phyloP scores from a whole-genome alignment of 148 eudicot genomes.

The Chenopodium suecicum region DNA sequence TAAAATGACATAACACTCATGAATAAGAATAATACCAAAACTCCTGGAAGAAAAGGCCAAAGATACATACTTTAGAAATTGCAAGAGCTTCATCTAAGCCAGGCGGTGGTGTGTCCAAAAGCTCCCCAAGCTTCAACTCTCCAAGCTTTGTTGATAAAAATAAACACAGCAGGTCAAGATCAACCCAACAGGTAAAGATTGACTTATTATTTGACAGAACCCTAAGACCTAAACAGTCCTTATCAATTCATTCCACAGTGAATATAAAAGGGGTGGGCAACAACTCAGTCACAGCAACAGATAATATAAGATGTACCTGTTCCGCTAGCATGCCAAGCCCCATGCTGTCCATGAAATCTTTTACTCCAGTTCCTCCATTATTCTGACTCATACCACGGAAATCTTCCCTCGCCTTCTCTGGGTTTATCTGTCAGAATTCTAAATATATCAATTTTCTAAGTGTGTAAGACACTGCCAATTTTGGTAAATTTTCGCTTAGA shows the following conservation, averaged over 20 bases:
- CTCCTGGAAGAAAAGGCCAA: not conserved
- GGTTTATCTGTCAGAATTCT: constrained; percentile 67
- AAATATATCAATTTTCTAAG: constrained; percentile 25
- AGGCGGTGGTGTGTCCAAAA: constrained; percentile 96
- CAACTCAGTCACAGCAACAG: constrained; percentile 1
- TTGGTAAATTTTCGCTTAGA: not conserved
- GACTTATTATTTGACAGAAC: not conserved
- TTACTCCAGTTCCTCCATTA: constrained; percentile 76
- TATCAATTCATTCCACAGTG: not conserved
- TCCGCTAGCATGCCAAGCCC: constrained; percentile 89
- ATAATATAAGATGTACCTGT: constrained; percentile 48
- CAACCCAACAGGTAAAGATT: not conserved
- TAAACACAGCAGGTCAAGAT: not conserved
- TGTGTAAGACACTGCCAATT: not conserved
- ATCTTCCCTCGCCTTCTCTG: constrained; percentile 90
- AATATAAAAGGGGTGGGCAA: not conserved
- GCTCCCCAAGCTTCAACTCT: constrained; percentile 91
- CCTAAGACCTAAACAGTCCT: not conserved
- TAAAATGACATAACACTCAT: not conserved
- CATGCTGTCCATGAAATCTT: constrained; percentile 98
- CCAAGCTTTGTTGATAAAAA: constrained; percentile 51
- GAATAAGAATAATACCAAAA: not conserved
- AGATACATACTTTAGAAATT: constrained; percentile 63
- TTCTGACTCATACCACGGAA: constrained; percentile 64
- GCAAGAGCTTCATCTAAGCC: constrained; percentile 98